Base-by-base conservation (phyloP, 192 early-diverging fungal species). In the Mortierella hygrophila region DNA sequence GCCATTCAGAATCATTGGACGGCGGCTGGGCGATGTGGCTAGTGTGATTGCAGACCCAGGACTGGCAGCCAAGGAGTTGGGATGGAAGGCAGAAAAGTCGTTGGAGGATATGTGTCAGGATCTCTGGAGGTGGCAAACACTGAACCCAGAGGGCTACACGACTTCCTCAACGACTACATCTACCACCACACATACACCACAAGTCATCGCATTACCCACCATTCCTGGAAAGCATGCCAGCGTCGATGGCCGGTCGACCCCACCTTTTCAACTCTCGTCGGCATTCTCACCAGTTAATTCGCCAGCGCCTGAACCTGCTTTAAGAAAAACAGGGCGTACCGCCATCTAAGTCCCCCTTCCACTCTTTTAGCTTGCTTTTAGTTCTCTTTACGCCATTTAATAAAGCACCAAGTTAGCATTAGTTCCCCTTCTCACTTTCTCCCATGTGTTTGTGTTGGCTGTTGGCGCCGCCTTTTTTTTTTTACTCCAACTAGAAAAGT, bases 21-120 rank as follows among this genome's bases (percentile, higher is more conserved):
- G 96, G 70, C 93, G 97, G 40, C 68, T 92, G 37, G 97, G 97
- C 41, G 97, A 98, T 90, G 95, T 96, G 20, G 94, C 92, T 52
- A 92, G 95, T 29, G 94, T 98, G 60, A 94, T 96, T 69, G 97
- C 96, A 57, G 91, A 96, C 74, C 95, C 96, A 21, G 26, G 32
- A 9, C 65, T 83, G 38, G 83, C 88, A 16, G 88, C 83, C 18
- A 35, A 79, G 38, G 81, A 85, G 42, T 57, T 89, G 42, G 80
- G 70, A 37, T 89, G 88, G 88, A 85, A 75, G 38, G 77, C 80
- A 57, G 78, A 85, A 54, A 85, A 85, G 77, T 71, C 83, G 10
- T 23, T 89, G 47, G 37, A 82, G 26, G 79, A 89, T 20, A 89
- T 89, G 91, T 92, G 91, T 57, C 78, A 87, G 40, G 91, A 92